Evolutionary conservation across 2,329 filamentous ascomycete genomes (phyloP), one percentile per base, ranked within the genome.

Genomic region (Raffaelea albimanens): DNA sequence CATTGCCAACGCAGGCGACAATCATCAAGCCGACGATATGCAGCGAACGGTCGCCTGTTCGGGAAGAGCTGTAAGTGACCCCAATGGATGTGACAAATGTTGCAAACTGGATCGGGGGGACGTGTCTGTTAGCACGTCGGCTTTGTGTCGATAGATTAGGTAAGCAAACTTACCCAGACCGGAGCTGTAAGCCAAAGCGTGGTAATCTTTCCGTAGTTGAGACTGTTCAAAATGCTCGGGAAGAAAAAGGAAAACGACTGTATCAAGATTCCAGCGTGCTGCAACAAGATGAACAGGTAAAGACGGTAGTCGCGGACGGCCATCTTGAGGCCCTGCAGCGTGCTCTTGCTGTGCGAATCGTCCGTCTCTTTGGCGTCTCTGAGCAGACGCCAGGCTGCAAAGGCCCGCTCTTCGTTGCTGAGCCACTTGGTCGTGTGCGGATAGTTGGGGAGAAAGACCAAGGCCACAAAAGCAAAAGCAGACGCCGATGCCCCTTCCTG

Each of bases 181-280:
- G 75, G 74, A 0, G 67, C 74, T 1, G 76, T 80, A n/a, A 80
- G 65, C 46, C 77, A 70, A 0, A 82, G 63, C 0, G 78, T 80
- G 14, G 67, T 62, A 41, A 78, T 72, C 21, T 62, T 70, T 8
- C 67, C 66, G 58, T 78, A 83, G 0, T 77, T 76, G 0, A 84
- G 68, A 0, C 76, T 81, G 40, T 76, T 69, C 1, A 83, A 75
- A 38, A 84, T 80, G 0, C 71, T 76, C 0, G 80, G 80, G 61
- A 83, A 83, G 63, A 82, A 82, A 57, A 82, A 82, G 41, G 80
- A 76, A 55, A 82, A 81, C 1, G 72, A 75, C 55, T 78, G 73
- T 0, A 69, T 68, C 1, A 76, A 60, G 16, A 77, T 53, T 29
- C 66, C 71, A n/a, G 68, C 56, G 48, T 78, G 75, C 55, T 79